These are phyloP conservation scores for Cyathus striatus DNA, from an alignment of 768 basidiomycete species.

Conservation along the genomic window DNA sequence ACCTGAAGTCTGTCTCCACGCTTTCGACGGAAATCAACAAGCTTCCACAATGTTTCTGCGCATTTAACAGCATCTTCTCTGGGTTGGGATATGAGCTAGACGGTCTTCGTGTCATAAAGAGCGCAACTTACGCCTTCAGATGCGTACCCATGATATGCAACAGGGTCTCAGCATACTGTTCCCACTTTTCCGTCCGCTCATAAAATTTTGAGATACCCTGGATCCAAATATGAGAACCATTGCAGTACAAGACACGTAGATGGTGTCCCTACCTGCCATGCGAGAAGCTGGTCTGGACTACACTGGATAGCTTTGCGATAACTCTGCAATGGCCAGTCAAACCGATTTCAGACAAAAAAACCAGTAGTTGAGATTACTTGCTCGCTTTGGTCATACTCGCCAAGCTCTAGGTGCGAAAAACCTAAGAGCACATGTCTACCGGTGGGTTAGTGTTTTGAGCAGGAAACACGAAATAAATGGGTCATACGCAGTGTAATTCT, in stretches of 20 bases:
- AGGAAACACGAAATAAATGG: neutral
- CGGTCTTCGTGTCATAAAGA: neutral
- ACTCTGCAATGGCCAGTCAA: slow-evolving; percentile 37
- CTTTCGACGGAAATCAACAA: slow-evolving; percentile 56
- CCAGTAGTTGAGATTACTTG: slow-evolving; percentile 50
- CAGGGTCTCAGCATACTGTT: slow-evolving; percentile 48
- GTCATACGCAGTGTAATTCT: slow-evolving; percentile 85
- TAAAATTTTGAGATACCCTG: slow-evolving; percentile 75
- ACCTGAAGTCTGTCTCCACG: slow-evolving; percentile 62
- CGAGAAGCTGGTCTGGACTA: slow-evolving; percentile 68
- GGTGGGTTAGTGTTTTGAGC: neutral
- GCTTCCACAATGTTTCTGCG: slow-evolving; percentile 76
- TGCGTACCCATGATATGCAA: slow-evolving; percentile 55
- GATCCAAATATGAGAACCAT: neutral
- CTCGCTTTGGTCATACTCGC: slow-evolving; percentile 71
- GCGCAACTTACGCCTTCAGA: slow-evolving; percentile 44
- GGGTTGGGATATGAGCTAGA: slow-evolving; percentile 4
- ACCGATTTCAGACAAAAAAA: slow-evolving; percentile 1
- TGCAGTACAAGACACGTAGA: neutral
- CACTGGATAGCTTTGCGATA: slow-evolving; percentile 73
- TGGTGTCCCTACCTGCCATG: slow-evolving; percentile 66
- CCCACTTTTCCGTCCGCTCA: slow-evolving; percentile 58
- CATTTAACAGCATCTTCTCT: slow-evolving; percentile 77
- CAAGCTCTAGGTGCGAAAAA: slow-evolving; percentile 72
- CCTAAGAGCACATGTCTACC: slow-evolving; percentile 84